phyloP scores from a whole-genome alignment of 2,329 filamentous ascomycete species.

The Rhinocladiella similis region DNA sequence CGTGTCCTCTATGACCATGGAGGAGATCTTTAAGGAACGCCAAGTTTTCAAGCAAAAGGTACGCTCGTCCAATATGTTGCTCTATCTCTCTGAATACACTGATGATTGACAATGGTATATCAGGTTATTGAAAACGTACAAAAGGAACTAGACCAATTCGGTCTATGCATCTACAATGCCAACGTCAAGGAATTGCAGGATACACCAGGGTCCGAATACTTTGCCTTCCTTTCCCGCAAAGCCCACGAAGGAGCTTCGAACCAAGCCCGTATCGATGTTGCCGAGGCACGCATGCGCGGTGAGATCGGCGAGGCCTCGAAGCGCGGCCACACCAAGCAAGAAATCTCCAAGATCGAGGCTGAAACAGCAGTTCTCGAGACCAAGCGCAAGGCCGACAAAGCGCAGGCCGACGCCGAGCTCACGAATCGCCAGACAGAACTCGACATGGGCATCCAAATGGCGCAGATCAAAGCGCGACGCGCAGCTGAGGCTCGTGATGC shows the following conservation, averaged over 20 bases:
- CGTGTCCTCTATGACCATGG: conserved; percentile 88
- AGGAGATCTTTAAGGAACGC: conserved; percentile 79
- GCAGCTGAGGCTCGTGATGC: conserved; percentile 75
- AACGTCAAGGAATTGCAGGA: conserved; percentile 88
- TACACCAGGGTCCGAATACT: conserved; percentile 78
- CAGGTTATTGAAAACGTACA: conserved; percentile 72
- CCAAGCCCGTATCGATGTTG: conserved; percentile 67
- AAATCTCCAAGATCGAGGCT: conserved; percentile 84
- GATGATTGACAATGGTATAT: conserved; percentile 34
- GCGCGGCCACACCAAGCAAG: conserved; percentile 76
- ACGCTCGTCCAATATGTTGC: neutral
- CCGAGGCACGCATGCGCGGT: conserved; percentile 62
- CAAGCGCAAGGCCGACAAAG: conserved; percentile 78
- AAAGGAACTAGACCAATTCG: conserved; percentile 76
- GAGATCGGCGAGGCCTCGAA: conserved; percentile 68
- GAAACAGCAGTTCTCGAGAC: conserved; percentile 83
- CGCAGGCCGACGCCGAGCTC: conserved; percentile 73
- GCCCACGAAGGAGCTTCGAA: conserved; percentile 83
- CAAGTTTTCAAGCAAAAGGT: conserved; percentile 73
- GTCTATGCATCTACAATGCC: conserved; percentile 68
- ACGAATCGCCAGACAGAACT: conserved; percentile 72
- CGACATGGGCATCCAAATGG: conserved; percentile 71
- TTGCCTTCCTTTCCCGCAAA: conserved; percentile 77
- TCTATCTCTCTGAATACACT: neutral
- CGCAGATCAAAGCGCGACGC: conserved; percentile 71